These are phyloP conservation scores for Boletus sensibilis DNA, from an alignment of 768 basidiomycete species.

Conservation along the genomic window DNA sequence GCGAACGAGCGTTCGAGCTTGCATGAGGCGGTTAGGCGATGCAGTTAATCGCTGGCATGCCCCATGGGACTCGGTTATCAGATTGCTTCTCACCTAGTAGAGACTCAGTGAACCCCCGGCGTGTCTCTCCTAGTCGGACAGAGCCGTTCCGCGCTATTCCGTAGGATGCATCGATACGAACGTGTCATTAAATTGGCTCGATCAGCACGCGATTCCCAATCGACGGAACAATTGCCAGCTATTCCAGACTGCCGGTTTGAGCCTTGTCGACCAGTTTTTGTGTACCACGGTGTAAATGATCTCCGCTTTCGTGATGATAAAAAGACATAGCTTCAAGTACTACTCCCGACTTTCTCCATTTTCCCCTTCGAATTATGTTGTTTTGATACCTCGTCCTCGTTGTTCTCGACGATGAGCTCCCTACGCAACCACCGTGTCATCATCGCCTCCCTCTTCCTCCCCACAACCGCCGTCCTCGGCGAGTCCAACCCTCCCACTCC, in stretches of 20 bases:
- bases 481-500: conserved; percentile 54
- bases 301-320: neutral
- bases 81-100: too few relatives aligned
- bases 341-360: neutral
- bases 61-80: neutral
- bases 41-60: too few relatives aligned
- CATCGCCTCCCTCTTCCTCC: conserved; percentile 84
- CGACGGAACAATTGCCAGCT: neutral
- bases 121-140: neutral
- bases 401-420: conserved; percentile 51
- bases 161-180: neutral
- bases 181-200: too few relatives aligned
- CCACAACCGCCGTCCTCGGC: conserved; percentile 65
- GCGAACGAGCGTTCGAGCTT: neutral
- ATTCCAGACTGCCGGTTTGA: neutral
- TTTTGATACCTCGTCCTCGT: neutral
- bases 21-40: neutral
- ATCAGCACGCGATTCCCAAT: neutral
- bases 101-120: neutral
- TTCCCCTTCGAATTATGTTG: neutral
- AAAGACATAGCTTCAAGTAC: neutral
- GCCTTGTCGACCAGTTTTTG: neutral
- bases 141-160: neutral
- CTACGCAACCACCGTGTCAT: conserved; percentile 72
- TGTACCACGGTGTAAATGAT: neutral